Evolutionary conservation across 176 grass and related monocot species (phyloP).

Genomic region (Calamus simplicifolius): DNA sequence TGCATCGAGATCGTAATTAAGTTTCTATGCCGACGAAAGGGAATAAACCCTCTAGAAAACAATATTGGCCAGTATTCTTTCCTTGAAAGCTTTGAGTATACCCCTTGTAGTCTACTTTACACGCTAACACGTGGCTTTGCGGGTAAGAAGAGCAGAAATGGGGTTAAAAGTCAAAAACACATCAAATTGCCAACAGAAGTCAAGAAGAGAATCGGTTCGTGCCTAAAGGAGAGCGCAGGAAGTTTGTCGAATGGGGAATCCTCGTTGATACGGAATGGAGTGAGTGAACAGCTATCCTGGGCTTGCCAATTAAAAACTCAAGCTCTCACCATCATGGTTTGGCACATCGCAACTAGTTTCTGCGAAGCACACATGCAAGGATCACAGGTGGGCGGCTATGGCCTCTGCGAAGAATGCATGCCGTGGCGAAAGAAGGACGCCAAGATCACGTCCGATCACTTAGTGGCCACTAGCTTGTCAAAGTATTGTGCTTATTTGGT

Average conservation of each 20-base stretch:
- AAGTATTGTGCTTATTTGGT: conserved; percentile 30
- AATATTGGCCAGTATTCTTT: conserved; percentile 18
- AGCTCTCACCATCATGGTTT: conserved; percentile 8
- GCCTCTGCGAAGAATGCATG: no score
- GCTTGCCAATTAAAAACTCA: neutral
- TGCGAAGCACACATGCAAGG: neutral
- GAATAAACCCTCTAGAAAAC: no score
- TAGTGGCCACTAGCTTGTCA: neutral
- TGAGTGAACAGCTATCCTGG: neutral
- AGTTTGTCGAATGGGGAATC: no score
- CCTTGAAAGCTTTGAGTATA: neutral
- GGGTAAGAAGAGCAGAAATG: neutral
- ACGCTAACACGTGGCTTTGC: neutral
- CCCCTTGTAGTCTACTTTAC: no score
- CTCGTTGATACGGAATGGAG: neutral
- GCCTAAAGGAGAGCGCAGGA: no score
- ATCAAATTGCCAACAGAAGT: neutral
- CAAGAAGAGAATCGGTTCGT: neutral
- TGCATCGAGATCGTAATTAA: neutral
- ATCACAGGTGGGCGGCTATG: no score
- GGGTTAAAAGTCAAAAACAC: neutral
- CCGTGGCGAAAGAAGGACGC: no score
- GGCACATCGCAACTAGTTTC: conserved; percentile 24
- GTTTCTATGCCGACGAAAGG: neutral
- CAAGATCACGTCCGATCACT: no score